Base-by-base conservation (phyloP, 148 eudicot genomes). In the Rhododendron molle region DNA sequence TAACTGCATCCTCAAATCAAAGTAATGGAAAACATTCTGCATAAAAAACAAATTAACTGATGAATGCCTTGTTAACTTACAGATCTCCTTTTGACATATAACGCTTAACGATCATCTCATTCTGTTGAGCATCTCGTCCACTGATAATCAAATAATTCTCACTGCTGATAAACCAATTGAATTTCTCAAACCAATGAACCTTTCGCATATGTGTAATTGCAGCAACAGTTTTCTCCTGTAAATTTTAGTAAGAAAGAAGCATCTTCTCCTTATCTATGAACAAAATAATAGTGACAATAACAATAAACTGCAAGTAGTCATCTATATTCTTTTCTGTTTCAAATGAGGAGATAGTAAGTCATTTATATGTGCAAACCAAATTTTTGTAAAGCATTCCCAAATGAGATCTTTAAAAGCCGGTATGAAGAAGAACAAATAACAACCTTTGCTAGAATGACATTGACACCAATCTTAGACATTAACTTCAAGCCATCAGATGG, bases 111-210 rank as follows among this genome's bases (percentile, higher is more conserved):
- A 97, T 95, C 98, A 97, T 94, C 94, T 97, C 99, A 90, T 97
- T 97, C 83, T 97, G 99, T 88, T 97, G 99, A 88, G 99, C 98
- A 95, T 95, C 99, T 69, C 95, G 98, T 85, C 99, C 99, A 90
- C 99, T 97, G 54, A 97, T 90, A 86, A 97, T 90, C 87, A 97
- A 89, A 90, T 97, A 97, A 87, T 97, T 97, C 89, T 97, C 99
- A 81, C 99, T 97, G 93, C 95, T 95, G 88, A 97, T 90, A 86
- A 97, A 97, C 98, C 98, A 97, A 86, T 97, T 95, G 86, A 97
- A 97, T 88, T 97, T 97, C 91, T 97, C 99, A 90, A 97, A 97
- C 99, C 99, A 97, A 90, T 94, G 99, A 83, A 97, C 99, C 89
- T 97, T 97, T 23, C 99, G 99, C 91, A 97, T 94, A 89, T 97